A percentile compares a stretch with the other conserved stretches of the same genome.
These are phyloP conservation scores for Yamadazyma ubonensis DNA, from an alignment of 805 yeast genomes.

Conservation along the genomic window DNA sequence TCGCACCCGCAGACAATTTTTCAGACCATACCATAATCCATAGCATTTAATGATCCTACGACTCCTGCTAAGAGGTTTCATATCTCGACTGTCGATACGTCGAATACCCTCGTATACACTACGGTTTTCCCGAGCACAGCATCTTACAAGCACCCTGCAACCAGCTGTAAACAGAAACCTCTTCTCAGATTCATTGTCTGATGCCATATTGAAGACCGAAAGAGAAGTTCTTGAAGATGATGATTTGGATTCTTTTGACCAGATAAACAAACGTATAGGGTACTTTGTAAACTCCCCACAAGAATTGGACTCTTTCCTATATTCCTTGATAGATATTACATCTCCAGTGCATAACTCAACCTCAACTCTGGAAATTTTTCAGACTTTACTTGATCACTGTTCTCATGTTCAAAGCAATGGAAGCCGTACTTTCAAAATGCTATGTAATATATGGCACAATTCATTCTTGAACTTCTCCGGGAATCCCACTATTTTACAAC, in stretches of 20 bases:
- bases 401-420: neutral
- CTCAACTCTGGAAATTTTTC: neutral
- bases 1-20: neutral
- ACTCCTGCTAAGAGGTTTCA: neutral
- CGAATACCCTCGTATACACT: neutral
- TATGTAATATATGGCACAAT: conserved; percentile 24
- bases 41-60: neutral
- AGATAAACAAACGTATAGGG: neutral
- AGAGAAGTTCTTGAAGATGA: neutral
- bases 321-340: no score
- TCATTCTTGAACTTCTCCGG: conserved; percentile 14
- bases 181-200: neutral
- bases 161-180: neutral
- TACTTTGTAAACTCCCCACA: no score
- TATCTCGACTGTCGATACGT: neutral
- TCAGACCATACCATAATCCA: neutral
- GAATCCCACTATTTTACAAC: conserved; percentile 17
- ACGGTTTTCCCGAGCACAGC: neutral
- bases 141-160: neutral
- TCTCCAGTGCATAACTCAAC: neutral
- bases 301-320: no score
- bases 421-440: neutral
- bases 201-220: neutral
- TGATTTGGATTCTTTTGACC: neutral
- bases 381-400: conserved; percentile 1